phyloP scores from a whole-genome alignment of 2,329 filamentous ascomycete genomes.

The Trichoderma pleuroti region DNA sequence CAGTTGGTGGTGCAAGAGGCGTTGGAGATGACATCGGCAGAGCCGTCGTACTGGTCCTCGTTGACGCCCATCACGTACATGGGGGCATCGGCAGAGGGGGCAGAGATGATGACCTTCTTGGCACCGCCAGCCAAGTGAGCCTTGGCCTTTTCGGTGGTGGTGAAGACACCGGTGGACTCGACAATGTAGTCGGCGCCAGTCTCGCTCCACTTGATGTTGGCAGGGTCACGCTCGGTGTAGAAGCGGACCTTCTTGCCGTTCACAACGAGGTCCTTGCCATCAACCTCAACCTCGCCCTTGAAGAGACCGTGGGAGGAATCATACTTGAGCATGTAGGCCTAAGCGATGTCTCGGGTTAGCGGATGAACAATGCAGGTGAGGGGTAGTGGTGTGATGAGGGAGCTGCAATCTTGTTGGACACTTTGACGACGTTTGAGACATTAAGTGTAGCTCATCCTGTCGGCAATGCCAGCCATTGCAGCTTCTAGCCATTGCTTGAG shows the following conservation, averaged over 20 bases:
- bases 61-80: constrained; percentile 99
- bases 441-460: not conserved
- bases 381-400: not conserved
- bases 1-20: constrained; percentile 99
- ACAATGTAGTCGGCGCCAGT: constrained; percentile 90
- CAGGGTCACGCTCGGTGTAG: constrained; percentile 88
- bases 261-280: constrained; percentile 70
- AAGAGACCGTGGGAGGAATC: constrained; percentile 96
- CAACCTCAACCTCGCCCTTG: constrained; percentile 82
- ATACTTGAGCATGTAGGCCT: constrained; percentile 99
- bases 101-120: constrained; percentile 96
- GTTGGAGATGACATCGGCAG: constrained; percentile 94
- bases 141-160: constrained; percentile 92
- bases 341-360: constrained; percentile 7
- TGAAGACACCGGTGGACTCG: constrained; percentile 99
- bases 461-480: not conserved
- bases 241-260: constrained; percentile 95
- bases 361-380: not conserved
- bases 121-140: constrained; percentile 94
- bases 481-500: not conserved
- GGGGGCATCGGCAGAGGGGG: constrained; percentile 89
- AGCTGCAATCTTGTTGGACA: not conserved
- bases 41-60: constrained; percentile 86
- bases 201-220: constrained; percentile 84
- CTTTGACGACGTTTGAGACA: not conserved